Evolutionary conservation across 2,329 filamentous ascomycete genomes (phyloP).

Genomic region (Leptodontidium sp.): DNA sequence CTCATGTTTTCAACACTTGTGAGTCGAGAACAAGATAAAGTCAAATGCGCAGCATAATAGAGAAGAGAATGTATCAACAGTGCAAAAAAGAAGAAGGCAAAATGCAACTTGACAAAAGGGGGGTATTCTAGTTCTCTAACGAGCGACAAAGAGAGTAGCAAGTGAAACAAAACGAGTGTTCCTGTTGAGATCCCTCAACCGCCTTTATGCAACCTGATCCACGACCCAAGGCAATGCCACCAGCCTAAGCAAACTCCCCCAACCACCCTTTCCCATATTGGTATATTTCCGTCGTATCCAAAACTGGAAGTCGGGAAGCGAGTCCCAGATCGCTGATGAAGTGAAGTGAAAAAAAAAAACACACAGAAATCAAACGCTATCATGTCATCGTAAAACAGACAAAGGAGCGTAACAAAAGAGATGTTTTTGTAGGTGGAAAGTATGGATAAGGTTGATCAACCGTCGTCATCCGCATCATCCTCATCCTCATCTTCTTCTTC

Average conservation of each 20-base stretch:
- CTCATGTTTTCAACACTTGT: neutral
- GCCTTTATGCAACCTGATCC: slow-evolving; percentile 33
- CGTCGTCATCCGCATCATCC: slow-evolving; percentile 43
- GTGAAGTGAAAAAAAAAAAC: slow-evolving; percentile 27
- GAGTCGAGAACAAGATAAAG: slow-evolving; percentile 1
- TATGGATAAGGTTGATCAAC: slow-evolving; percentile 27
- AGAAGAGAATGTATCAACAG: slow-evolving; percentile 36
- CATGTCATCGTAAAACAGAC: slow-evolving; percentile 43
- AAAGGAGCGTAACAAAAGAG: slow-evolving; percentile 38
- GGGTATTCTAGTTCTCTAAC: slow-evolving; percentile 39
- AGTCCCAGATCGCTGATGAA: slow-evolving; percentile 35
- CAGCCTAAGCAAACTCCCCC: slow-evolving; percentile 35
- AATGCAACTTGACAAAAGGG: slow-evolving; percentile 23
- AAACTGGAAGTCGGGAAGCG: slow-evolving; percentile 25
- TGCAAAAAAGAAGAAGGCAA: slow-evolving; percentile 26
- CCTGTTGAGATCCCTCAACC: slow-evolving; percentile 35
- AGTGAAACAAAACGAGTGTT: slow-evolving; percentile 36
- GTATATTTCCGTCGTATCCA: slow-evolving; percentile 32
- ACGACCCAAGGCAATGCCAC: slow-evolving; percentile 31
- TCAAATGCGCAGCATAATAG: slow-evolving; percentile 3
- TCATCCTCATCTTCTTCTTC: slow-evolving; percentile 50
- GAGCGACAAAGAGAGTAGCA: slow-evolving; percentile 30
- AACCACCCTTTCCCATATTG: slow-evolving; percentile 28
- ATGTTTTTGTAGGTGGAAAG: slow-evolving; percentile 17
- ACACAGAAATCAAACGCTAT: slow-evolving; percentile 40